phyloP scores from a whole-genome alignment of 2,329 filamentous ascomycete genomes.

The Chrysoporthe puriensis region DNA sequence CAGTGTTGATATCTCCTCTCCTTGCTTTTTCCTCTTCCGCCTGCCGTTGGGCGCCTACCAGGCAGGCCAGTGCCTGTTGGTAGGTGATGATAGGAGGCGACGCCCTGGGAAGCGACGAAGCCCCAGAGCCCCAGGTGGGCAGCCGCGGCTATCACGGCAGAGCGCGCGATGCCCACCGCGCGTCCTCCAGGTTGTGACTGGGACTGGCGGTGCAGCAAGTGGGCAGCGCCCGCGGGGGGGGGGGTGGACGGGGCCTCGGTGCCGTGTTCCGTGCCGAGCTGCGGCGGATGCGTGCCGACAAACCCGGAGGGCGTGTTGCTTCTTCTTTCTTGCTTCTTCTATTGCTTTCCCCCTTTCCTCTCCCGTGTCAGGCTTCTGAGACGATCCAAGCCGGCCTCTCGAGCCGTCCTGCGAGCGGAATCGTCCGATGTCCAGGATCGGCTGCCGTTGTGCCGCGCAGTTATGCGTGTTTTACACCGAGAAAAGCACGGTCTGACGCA shows the following conservation, averaged over 20 bases:
- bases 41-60: not conserved
- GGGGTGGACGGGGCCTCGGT: not conserved
- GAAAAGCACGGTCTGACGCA: too few relatives aligned
- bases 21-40: not conserved
- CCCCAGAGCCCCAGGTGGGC: not conserved
- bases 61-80: not conserved
- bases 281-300: not conserved
- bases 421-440: too few relatives aligned
- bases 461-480: too few relatives aligned
- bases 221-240: too few relatives aligned
- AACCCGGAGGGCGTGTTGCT: not conserved
- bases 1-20: not conserved
- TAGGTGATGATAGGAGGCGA: not conserved
- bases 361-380: too few relatives aligned
- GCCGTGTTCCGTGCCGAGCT: constrained; percentile 11
- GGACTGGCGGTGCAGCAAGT: not conserved
- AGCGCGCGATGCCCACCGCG: not conserved
- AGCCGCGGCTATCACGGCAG: constrained; percentile 1
- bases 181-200: not conserved
- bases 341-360: not conserved
- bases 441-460: too few relatives aligned
- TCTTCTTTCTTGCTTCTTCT: not conserved
- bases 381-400: too few relatives aligned
- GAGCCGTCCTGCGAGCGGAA: too few relatives aligned
- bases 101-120: too few relatives aligned